Conservation (phyloP, 352 stramenopile species). For the Phytophthora sojae region DNA sequence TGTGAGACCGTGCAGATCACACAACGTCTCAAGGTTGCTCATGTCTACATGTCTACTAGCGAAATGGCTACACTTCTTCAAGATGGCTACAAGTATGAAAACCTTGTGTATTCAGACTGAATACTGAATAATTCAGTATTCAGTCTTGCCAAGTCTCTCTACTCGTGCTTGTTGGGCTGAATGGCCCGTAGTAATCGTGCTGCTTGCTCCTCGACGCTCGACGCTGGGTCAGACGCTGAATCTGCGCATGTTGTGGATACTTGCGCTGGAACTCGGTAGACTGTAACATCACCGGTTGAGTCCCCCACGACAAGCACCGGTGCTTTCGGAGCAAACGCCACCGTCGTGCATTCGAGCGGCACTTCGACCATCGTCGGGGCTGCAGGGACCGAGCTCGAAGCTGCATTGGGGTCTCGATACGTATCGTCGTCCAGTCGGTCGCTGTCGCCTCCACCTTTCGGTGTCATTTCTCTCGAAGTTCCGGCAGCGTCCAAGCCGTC, state of each 20-base stretch:
- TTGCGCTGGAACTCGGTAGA: slow-evolving; percentile 70
- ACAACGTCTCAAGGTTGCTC: slow-evolving; percentile 2
- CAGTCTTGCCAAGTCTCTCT: not conserved
- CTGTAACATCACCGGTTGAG: slow-evolving; percentile 74
- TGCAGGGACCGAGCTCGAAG: not conserved
- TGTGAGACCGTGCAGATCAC: not conserved
- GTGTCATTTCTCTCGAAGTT: slow-evolving; percentile 25
- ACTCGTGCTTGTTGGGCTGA: slow-evolving; percentile 64
- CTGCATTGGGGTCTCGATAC: slow-evolving; percentile 20
- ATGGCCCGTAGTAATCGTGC: slow-evolving; percentile 59
- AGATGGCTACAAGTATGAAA: not conserved
- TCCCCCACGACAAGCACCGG: slow-evolving; percentile 83
- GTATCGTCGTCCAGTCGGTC: slow-evolving; percentile 6
- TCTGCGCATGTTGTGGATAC: slow-evolving; percentile 21
- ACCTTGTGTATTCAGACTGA: not conserved
- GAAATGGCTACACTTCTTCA: slow-evolving; percentile 8
- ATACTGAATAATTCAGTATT: not conserved
- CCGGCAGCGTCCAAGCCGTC: slow-evolving; percentile 14
- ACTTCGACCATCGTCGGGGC: slow-evolving; percentile 44
- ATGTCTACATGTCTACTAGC: not conserved
- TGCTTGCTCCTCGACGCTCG: slow-evolving; percentile 62
- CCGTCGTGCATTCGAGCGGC: slow-evolving; percentile 68
- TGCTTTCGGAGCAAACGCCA: slow-evolving; percentile 73
- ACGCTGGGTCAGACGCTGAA: slow-evolving; percentile 19
- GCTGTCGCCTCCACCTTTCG: slow-evolving; percentile 12